phyloP scores from a whole-genome alignment of 208 protist genomes.

The Tritrichomonas musculus region DNA sequence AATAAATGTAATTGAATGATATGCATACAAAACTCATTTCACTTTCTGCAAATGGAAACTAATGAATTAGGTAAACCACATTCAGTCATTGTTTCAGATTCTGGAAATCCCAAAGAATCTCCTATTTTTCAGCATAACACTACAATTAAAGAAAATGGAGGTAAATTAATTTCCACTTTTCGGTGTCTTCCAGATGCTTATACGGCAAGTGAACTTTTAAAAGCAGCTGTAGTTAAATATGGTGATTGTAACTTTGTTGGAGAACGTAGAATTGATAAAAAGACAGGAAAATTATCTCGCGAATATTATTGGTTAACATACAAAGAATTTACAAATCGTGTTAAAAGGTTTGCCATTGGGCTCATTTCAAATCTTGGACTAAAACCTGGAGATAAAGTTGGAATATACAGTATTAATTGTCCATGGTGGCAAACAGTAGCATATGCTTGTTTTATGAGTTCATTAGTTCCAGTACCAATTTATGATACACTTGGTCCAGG shows the following conservation, averaged over 20 bases:
- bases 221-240: not conserved
- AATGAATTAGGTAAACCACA: too few relatives aligned
- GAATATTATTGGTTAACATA: not conserved
- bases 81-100: not conserved
- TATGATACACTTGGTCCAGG: slow-evolving; percentile 34
- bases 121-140: not conserved
- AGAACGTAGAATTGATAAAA: not conserved
- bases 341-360: not conserved
- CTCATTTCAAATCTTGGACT: not conserved
- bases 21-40: too few relatives aligned
- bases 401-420: slow-evolving; percentile 22
- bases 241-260: not conserved
- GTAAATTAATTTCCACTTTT: not conserved
- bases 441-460: not conserved
- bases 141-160: not conserved
- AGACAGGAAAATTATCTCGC: not conserved
- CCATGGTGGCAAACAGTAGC: slow-evolving; percentile 27
- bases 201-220: not conserved
- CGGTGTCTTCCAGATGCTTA: not conserved
- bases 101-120: not conserved
- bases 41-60: too few relatives aligned
- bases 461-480: slow-evolving; percentile 29
- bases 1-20: too few relatives aligned
- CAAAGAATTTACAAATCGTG: not conserved
- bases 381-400: slow-evolving; percentile 37